phyloP scores from a whole-genome alignment of 1,284 basidiomycete genomes.

The Cutaneotrichosporon sp. region DNA sequence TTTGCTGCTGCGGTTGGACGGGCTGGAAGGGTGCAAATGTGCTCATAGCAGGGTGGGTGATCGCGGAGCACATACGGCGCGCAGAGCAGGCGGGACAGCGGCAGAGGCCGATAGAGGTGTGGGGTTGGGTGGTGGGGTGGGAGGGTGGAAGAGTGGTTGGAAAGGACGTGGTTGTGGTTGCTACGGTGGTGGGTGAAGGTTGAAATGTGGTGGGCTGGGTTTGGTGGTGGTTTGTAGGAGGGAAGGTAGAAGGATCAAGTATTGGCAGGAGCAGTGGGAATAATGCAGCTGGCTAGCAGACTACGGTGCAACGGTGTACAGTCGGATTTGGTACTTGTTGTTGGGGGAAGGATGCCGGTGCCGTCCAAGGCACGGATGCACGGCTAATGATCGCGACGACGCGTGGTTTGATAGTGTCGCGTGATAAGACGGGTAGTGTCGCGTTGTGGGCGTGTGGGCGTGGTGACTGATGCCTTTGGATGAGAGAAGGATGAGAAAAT shows the following conservation, averaged over 20 bases:
- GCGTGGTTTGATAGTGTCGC: neutral
- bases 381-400: neutral
- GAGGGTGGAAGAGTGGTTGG: neutral
- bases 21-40: slow-evolving; percentile 23
- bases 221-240: neutral
- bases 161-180: neutral
- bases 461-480: neutral
- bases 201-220: neutral
- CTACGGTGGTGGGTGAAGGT: neutral
- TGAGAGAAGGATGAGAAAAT: neutral
- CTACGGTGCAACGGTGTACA: neutral
- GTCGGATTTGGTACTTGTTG: neutral
- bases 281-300: neutral
- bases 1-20: slow-evolving; percentile 15
- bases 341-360: neutral
- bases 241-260: neutral
- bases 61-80: slow-evolving; percentile 11
- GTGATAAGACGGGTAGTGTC: neutral
- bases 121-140: neutral
- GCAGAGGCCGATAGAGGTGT: slow-evolving; percentile 2
- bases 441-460: neutral
- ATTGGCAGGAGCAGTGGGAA: neutral
- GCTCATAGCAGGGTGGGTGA: slow-evolving; percentile 25
- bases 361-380: neutral
- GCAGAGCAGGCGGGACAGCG: neutral